Percentiles rank a stretch among this genome's conserved stretches.
These are phyloP conservation scores for Mortierella claussenii DNA, from an alignment of 192 early-diverging fungal species.

Conservation along the genomic window DNA sequence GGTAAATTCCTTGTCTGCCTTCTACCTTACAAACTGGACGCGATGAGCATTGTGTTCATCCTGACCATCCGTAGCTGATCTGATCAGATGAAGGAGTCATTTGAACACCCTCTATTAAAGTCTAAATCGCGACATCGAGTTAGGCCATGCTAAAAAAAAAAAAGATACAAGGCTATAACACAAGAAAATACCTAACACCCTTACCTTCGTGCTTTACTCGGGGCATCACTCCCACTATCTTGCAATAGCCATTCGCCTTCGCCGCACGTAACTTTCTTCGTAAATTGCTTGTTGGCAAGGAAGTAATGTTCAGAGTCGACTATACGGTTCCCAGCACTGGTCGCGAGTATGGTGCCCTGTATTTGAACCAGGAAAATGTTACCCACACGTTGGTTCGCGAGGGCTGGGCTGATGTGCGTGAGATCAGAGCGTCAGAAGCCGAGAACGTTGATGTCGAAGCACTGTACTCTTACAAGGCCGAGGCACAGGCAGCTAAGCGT, in stretches of 20 bases:
- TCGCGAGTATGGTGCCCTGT: constrained; percentile 74
- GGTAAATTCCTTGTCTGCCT: too few species aligned
- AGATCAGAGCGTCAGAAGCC: constrained; percentile 59
- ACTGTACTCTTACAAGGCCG: constrained; percentile 73
- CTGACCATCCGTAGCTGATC: constrained; percentile 5
- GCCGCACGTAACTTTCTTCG: constrained; percentile 93
- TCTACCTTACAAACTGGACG: not conserved
- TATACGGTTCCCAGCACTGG: constrained; percentile 76
- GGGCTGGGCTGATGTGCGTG: constrained; percentile 88
- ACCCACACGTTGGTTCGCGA: constrained; percentile 77
- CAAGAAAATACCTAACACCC: too few species aligned
- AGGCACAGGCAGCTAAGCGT: constrained; percentile 72
- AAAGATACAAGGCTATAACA: too few species aligned
- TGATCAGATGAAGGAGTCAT: too few species aligned
- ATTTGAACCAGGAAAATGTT: constrained; percentile 69
- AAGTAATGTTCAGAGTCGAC: constrained; percentile 84
- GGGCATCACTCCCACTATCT: not conserved
- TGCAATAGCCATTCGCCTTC: constrained; percentile 76
- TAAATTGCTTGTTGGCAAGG: constrained; percentile 86
- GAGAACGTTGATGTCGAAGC: constrained; percentile 59
- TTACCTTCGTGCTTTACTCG: too few species aligned
- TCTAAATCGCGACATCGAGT: too few species aligned
- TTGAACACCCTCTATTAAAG: too few species aligned
- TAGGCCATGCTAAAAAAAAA: too few species aligned
- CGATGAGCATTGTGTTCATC: not conserved